Conservation (phyloP, 1,284 basidiomycete species). For the Leccinum fuscescens region DNA sequence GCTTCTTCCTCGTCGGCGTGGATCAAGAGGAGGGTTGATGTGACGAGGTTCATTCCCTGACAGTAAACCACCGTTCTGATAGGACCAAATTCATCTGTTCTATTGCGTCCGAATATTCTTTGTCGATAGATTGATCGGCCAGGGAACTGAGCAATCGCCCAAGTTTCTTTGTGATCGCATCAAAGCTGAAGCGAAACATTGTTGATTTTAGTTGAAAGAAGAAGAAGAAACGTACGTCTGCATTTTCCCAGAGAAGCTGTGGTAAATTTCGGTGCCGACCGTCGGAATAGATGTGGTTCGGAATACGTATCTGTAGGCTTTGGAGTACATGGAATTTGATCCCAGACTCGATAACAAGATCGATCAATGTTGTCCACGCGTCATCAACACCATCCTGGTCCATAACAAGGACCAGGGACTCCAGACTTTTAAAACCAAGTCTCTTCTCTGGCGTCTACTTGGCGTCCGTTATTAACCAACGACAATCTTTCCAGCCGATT, state of each 20-base stretch:
- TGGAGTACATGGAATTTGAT: conserved; percentile 56
- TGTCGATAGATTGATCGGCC: conserved; percentile 21
- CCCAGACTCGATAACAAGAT: conserved; percentile 64
- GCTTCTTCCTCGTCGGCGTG: too few relatives aligned
- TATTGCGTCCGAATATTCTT: conserved; percentile 26
- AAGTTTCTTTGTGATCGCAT: conserved; percentile 37
- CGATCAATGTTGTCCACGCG: conserved; percentile 56
- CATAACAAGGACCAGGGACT: conserved; percentile 50
- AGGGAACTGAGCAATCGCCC: conserved; percentile 35
- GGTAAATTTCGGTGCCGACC: conserved; percentile 39
- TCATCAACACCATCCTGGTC: conserved; percentile 29
- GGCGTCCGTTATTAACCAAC: conserved; percentile 38
- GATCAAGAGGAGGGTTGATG: too few relatives aligned
- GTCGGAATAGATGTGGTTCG: conserved; percentile 10
- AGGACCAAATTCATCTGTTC: conserved; percentile 69
- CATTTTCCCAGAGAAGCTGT: conserved; percentile 56
- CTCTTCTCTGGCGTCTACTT: conserved; percentile 64
- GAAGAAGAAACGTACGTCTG: conserved; percentile 49
- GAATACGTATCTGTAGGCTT: conserved; percentile 30
- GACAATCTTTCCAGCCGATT: conserved; percentile 59
- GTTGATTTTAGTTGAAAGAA: neutral
- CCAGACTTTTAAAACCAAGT: conserved; percentile 62
- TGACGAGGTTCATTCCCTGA: too few relatives aligned
- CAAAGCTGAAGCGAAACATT: conserved; percentile 42
- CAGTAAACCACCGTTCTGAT: conserved; percentile 37